phyloP scores from a whole-genome alignment of 257 asterid species.

The Anisodus tanguticus region DNA sequence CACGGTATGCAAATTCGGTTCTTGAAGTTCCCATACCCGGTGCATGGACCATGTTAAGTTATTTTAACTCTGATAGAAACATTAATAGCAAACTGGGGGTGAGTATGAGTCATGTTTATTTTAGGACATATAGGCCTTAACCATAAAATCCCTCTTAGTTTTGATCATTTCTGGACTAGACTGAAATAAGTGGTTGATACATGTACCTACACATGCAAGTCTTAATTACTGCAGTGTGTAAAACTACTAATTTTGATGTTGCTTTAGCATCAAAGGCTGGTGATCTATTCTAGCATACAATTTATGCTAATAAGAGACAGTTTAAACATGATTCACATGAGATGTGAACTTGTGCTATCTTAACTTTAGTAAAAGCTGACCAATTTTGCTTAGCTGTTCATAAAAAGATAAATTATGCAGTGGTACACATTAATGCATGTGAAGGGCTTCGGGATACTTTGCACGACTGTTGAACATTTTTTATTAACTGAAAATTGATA shows the following conservation, averaged over 20 bases:
- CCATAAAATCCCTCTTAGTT: background rate
- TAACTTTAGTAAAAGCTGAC: constrained; percentile 12
- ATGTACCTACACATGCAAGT: background rate
- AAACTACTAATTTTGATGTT: constrained; percentile 22
- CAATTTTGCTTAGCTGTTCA: background rate
- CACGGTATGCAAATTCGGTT: background rate
- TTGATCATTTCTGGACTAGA: background rate
- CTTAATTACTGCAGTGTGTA: background rate
- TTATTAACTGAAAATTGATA: background rate
- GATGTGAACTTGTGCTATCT: background rate
- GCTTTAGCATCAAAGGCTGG: constrained; percentile 9
- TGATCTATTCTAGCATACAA: background rate
- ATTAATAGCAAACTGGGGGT: background rate
- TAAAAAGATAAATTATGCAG: background rate
- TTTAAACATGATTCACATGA: constrained; percentile 7
- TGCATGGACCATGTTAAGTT: background rate
- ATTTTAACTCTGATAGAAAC: constrained; percentile 8
- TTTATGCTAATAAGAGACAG: background rate
- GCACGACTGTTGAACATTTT: background rate
- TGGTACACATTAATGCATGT: background rate
- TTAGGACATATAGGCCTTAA: background rate
- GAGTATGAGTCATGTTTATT: background rate
- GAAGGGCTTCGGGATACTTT: background rate
- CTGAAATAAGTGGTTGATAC: background rate
- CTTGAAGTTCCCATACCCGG: no score